These are phyloP conservation scores for Saccharomycopsis amapae DNA, from an alignment of 805 yeast genomes.

Conservation along the genomic window DNA sequence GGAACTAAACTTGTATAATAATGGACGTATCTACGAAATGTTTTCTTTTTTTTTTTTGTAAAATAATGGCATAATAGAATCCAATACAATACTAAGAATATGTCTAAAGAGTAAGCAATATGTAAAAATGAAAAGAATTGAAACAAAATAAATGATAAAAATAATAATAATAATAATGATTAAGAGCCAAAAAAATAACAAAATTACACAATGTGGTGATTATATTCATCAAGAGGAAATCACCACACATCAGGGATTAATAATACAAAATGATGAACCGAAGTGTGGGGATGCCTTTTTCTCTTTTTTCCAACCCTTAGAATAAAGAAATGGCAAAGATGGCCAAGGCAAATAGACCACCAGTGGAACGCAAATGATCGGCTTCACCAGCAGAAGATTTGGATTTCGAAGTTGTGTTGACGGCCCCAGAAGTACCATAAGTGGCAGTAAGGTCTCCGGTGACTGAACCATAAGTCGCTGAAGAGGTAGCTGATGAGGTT, in stretches of 20 bases:
- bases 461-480: not conserved
- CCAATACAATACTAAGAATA: not conserved
- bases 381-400: constrained; percentile 4
- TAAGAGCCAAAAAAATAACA: too few species aligned
- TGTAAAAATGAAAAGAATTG: too few species aligned
- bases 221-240: too few species aligned
- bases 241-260: too few species aligned
- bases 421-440: not conserved
- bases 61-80: not conserved
- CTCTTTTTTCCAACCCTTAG: not conserved
- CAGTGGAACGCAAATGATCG: too few species aligned
- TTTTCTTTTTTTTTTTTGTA: not conserved
- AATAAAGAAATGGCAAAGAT: not conserved
- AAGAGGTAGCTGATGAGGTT: not conserved
- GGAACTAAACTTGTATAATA: not conserved
- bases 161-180: not conserved
- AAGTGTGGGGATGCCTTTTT: too few species aligned
- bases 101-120: too few species aligned
- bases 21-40: too few species aligned
- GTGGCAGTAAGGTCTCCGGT: not conserved
- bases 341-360: not conserved
- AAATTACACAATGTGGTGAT: too few species aligned
- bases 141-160: not conserved
- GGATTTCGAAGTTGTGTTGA: not conserved
- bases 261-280: too few species aligned